phyloP scores from a whole-genome alignment of 495 filamentous ascomycete species.

The Neurospora sp. region DNA sequence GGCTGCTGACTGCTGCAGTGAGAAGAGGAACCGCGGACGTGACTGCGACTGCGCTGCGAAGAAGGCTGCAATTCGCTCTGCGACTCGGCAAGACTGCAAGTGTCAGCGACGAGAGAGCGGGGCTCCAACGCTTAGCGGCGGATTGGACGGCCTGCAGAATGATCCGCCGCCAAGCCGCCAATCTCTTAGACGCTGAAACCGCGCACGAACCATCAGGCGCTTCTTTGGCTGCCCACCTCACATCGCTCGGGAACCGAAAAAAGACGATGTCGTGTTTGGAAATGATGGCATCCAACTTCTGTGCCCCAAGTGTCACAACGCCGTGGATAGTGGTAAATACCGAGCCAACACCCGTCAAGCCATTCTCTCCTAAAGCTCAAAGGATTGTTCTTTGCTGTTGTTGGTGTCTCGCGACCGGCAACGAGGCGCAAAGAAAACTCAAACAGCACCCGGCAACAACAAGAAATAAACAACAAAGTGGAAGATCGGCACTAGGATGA shows the following conservation, averaged over 20 bases:
- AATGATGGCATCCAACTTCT: not conserved
- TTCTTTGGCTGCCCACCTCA: constrained; percentile 10
- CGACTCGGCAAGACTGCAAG: not conserved
- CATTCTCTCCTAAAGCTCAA: not conserved
- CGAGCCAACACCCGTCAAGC: not conserved
- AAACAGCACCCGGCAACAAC: not conserved
- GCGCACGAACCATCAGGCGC: constrained; percentile 20
- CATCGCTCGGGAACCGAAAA: not conserved
- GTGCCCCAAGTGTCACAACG: not conserved
- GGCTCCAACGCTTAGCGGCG: constrained; percentile 2
- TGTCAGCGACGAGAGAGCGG: not conserved
- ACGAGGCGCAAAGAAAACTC: not conserved
- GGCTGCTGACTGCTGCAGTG: not conserved
- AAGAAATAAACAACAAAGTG: not conserved
- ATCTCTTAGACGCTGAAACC: constrained; percentile 11
- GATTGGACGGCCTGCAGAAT: constrained; percentile 12
- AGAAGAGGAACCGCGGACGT: not conserved
- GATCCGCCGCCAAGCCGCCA: constrained; percentile 9
- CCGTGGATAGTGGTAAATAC: not conserved
- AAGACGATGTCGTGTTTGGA: not conserved
- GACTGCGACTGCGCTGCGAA: not conserved
- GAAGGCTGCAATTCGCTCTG: not conserved
- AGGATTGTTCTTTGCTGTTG: not conserved
- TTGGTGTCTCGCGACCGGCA: not conserved
- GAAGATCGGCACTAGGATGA: not conserved